Evolutionary conservation across 176 grass and related monocot species (phyloP).

Genomic region (Oryza longistaminata): DNA sequence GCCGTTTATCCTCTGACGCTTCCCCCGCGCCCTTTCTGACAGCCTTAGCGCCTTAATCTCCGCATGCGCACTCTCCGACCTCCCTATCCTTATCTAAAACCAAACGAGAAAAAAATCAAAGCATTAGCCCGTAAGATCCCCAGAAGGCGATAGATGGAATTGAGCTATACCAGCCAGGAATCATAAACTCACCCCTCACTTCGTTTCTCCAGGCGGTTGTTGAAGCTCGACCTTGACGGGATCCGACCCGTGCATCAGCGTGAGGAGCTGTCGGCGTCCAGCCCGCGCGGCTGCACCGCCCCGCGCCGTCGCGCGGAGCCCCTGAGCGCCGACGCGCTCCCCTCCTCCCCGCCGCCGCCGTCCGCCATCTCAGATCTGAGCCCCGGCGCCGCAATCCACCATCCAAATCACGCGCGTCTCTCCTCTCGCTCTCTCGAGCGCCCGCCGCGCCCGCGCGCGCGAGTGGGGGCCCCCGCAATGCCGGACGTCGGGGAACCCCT

Average conservation of each 20-base stretch:
- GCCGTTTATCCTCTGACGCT: conserved; percentile 75
- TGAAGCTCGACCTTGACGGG: conserved; percentile 99
- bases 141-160: background rate
- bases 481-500: conserved; percentile 33
- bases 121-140: background rate
- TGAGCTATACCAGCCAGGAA: background rate
- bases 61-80: conserved; percentile 71
- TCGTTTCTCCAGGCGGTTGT: conserved; percentile 92
- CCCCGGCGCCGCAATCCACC: conserved; percentile 35
- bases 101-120: background rate
- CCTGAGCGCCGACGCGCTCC: conserved; percentile 56
- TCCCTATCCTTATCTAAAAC: conserved; percentile 92
- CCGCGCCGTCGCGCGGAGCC: conserved; percentile 54
- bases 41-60: conserved; percentile 88
- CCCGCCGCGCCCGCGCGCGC: background rate
- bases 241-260: conserved; percentile 95
- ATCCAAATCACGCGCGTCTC: conserved; percentile 25
- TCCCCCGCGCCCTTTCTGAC: conserved; percentile 89
- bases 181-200: conserved; percentile 80
- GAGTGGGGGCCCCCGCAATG: conserved; percentile 27
- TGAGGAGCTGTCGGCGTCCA: conserved; percentile 83
- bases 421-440: background rate
- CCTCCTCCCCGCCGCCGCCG: conserved; percentile 52
- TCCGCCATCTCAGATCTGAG: conserved; percentile 94
- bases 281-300: conserved; percentile 43